Evolutionary conservation across 1,139 yeast species (phyloP).

Genomic region (Pichia norvegensis): DNA sequence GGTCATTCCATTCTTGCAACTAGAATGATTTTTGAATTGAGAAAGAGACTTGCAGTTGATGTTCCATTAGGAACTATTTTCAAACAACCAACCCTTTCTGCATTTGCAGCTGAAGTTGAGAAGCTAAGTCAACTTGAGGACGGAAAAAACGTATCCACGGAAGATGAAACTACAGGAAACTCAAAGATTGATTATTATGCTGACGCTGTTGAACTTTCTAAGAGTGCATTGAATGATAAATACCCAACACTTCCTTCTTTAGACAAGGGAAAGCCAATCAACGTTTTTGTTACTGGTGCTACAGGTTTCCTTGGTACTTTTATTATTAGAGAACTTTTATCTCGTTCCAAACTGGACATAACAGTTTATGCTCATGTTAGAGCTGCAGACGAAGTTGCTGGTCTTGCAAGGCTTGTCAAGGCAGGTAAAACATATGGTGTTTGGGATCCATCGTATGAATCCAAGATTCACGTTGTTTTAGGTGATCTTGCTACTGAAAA

Average conservation of each 20-base stretch:
- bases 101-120: conserved; percentile 69
- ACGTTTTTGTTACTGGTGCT: conserved; percentile 86
- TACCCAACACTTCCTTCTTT: conserved; percentile 34
- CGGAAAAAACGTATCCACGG: conserved; percentile 24
- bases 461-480: conserved; percentile 59
- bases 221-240: conserved; percentile 36
- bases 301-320: conserved; percentile 96
- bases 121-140: conserved; percentile 39
- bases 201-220: conserved; percentile 59
- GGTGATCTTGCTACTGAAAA: conserved; percentile 72
- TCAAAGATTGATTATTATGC: conserved; percentile 48
- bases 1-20: conserved; percentile 98
- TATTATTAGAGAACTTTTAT: conserved; percentile 66
- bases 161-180: conserved; percentile 18
- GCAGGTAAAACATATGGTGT: conserved; percentile 82
- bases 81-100: conserved; percentile 76
- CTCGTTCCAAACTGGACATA: conserved; percentile 39
- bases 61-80: conserved; percentile 86
- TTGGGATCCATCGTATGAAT: conserved; percentile 62
- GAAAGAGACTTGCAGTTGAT: conserved; percentile 70
- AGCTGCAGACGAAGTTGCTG: conserved; percentile 61
- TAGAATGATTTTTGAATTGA: conserved; percentile 86
- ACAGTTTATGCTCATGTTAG: conserved; percentile 85
- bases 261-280: conserved; percentile 35
- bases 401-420: conserved; percentile 64